phyloP scores from a whole-genome alignment of 2,329 filamentous ascomycete genomes.

The Elsinoe ampelina region DNA sequence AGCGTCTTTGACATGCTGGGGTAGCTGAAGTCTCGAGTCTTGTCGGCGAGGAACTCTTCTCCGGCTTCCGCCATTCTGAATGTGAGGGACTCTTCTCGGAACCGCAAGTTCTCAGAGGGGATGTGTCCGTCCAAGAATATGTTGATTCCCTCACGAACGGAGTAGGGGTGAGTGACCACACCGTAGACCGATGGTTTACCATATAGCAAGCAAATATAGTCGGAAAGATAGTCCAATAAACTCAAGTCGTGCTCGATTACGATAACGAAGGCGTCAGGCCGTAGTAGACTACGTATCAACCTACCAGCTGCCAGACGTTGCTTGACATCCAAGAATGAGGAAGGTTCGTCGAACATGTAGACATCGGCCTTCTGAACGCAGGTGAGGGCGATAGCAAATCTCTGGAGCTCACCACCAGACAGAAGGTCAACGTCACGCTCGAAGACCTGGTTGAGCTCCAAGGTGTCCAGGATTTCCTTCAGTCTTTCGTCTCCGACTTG shows the following conservation, averaged over 20 bases:
- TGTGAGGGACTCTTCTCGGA: slow-evolving; percentile 91
- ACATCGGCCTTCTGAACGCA: slow-evolving; percentile 95
- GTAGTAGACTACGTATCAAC: slow-evolving; percentile 83
- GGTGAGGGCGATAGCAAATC: slow-evolving; percentile 92
- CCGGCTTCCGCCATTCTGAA: slow-evolving; percentile 87
- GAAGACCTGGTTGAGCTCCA: slow-evolving; percentile 82
- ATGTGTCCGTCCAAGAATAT: slow-evolving; percentile 98
- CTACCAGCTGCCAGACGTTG: slow-evolving; percentile 88
- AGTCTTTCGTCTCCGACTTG: slow-evolving; percentile 61
- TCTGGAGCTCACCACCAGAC: slow-evolving; percentile 95
- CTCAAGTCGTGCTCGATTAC: slow-evolving; percentile 99
- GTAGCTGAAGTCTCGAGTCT: slow-evolving; percentile 75
- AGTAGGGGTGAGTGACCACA: slow-evolving; percentile 91
- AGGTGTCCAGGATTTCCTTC: slow-evolving; percentile 69
- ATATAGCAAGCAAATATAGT: slow-evolving; percentile 96
- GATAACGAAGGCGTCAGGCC: slow-evolving; percentile 89
- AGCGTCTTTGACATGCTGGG: slow-evolving; percentile 89
- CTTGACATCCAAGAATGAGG: slow-evolving; percentile 98
- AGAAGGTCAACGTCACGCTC: slow-evolving; percentile 84
- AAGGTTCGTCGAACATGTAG: slow-evolving; percentile 99
- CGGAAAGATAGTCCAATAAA: slow-evolving; percentile 94
- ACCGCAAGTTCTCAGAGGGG: slow-evolving; percentile 94
- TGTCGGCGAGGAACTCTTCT: slow-evolving; percentile 81
- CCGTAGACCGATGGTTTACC: slow-evolving; percentile 92
- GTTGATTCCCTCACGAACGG: slow-evolving; percentile 97